These are phyloP conservation scores for Botrytis squamosa DNA, from an alignment of 2,329 filamentous ascomycete genomes.

Conservation along the genomic window DNA sequence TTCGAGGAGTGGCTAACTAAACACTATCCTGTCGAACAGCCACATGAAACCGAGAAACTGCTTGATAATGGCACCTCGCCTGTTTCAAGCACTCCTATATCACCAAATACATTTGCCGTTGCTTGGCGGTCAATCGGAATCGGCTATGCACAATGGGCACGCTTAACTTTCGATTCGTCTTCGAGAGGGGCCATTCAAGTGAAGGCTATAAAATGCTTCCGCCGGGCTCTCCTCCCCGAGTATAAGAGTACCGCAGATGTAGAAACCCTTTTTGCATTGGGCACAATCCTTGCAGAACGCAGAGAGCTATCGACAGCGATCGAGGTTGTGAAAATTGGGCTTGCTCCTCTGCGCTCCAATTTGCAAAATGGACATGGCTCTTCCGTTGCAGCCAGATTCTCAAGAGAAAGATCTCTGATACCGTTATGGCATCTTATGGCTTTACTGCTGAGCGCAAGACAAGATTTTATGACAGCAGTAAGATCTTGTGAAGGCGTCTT, in stretches of 20 bases:
- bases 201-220: slow-evolving; percentile 73
- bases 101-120: slow-evolving; percentile 61
- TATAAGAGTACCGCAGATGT: slow-evolving; percentile 66
- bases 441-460: slow-evolving; percentile 78
- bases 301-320: slow-evolving; percentile 78
- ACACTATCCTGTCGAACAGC: slow-evolving; percentile 39
- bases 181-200: slow-evolving; percentile 70
- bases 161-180: slow-evolving; percentile 73
- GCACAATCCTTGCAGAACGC: slow-evolving; percentile 83
- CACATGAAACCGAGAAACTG: slow-evolving; percentile 22
- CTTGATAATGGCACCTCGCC: slow-evolving; percentile 27
- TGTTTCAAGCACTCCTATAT: slow-evolving; percentile 44
- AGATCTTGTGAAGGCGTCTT: slow-evolving; percentile 87
- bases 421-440: slow-evolving; percentile 90
- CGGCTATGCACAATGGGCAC: slow-evolving; percentile 83
- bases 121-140: slow-evolving; percentile 85
- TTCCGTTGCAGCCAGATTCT: slow-evolving; percentile 42
- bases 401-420: slow-evolving; percentile 63
- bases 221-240: slow-evolving; percentile 68
- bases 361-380: slow-evolving; percentile 32
- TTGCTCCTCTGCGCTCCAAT: slow-evolving; percentile 56
- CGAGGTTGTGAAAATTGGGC: slow-evolving; percentile 73
- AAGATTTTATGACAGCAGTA: slow-evolving; percentile 78
- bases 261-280: slow-evolving; percentile 76
- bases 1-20: slow-evolving; percentile 75